Evolutionary conservation across 768 basidiomycete genomes (phyloP).

Genomic region (Suillus decipiens): DNA sequence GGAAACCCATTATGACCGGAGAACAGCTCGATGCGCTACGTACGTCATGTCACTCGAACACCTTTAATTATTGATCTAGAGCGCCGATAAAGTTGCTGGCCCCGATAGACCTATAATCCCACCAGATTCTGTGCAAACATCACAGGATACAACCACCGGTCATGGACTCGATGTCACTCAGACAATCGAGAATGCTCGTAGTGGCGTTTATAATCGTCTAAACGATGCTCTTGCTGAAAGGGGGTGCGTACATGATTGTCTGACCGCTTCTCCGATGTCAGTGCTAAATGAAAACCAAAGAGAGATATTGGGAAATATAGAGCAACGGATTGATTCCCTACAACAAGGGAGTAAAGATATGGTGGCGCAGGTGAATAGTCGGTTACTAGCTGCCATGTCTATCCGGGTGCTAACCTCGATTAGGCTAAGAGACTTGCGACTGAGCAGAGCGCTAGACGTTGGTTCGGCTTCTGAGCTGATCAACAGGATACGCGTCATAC

Average conservation of each 20-base stretch:
- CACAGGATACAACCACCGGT: constrained; percentile 25
- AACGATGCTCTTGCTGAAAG: constrained; percentile 61
- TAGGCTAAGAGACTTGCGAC: constrained; percentile 67
- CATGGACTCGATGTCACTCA: constrained; percentile 24
- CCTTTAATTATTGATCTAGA: background rate
- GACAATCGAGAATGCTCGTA: constrained; percentile 38
- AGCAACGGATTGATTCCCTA: constrained; percentile 63
- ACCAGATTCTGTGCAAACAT: constrained; percentile 13
- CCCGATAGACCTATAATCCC: constrained; percentile 58
- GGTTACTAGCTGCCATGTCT: too few relatives aligned
- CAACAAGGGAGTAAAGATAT: constrained; percentile 67
- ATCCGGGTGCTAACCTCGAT: background rate
- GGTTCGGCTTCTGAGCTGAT: constrained; percentile 56
- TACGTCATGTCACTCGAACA: constrained; percentile 34
- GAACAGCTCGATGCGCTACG: constrained; percentile 60
- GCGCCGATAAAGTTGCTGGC: constrained; percentile 53
- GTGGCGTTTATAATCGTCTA: constrained; percentile 46
- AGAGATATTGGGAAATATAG: constrained; percentile 61
- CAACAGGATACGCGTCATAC: background rate
- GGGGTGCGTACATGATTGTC: constrained; percentile 45
- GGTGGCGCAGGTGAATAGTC: constrained; percentile 53
- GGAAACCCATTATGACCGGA: constrained; percentile 49
- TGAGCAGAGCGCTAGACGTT: constrained; percentile 62
- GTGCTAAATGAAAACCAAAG: constrained; percentile 31
- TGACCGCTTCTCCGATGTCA: background rate